A percentile compares a stretch with the other conserved stretches of the same genome.
phyloP scores from a whole-genome alignment of 345 rosid genomes.

The Hirschfeldia incana region DNA sequence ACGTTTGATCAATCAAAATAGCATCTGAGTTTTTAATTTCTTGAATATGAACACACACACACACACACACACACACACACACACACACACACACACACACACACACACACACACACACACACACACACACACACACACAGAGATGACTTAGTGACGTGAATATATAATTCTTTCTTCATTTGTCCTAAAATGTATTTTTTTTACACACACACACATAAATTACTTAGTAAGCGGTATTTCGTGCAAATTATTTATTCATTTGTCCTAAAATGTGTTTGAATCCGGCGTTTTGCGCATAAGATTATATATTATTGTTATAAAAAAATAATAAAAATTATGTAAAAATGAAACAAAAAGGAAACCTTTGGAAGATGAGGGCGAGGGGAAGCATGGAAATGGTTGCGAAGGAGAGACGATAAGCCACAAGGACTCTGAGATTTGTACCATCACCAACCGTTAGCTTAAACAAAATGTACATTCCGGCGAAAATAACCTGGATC shows the following conservation, averaged over 20 bases:
- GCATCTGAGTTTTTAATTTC: not conserved
- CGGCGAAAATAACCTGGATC: conserved; percentile 39
- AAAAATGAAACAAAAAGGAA: not conserved
- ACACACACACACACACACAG: no score
- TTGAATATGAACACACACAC: conserved; percentile 8
- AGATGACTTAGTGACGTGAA: no score
- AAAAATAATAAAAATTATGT: no score
- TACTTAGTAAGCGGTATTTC: no score
- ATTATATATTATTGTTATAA: no score
- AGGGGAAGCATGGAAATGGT: conserved; percentile 39
- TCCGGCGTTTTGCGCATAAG: not conserved
- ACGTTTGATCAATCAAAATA: not conserved
- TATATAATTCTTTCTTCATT: no score
- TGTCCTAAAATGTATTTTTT: no score
- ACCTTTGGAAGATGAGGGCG: conserved; percentile 36
- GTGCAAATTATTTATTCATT: no score
- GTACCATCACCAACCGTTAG: conserved; percentile 38
- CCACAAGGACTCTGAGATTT: conserved; percentile 35
- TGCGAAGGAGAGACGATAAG: conserved; percentile 47
- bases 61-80: no score
- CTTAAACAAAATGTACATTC: conserved; percentile 43
- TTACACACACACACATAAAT: no score
- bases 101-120: no score
- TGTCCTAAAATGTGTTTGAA: not conserved
- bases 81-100: no score